These are phyloP conservation scores for Lepiota brunneoincarnata DNA, from an alignment of 768 basidiomycete species.

Conservation along the genomic window DNA sequence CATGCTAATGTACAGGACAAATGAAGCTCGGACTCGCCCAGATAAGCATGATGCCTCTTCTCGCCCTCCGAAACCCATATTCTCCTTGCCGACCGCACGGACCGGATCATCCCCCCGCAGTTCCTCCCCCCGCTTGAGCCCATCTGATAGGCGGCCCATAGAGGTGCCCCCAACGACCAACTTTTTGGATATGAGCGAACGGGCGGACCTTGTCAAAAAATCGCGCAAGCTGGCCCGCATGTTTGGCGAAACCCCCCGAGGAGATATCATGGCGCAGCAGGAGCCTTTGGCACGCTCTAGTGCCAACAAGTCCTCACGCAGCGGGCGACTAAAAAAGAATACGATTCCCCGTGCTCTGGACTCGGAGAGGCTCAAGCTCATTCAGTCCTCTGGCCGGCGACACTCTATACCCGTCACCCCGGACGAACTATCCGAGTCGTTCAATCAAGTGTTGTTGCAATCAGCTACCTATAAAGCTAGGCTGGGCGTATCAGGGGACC, in stretches of 20 bases:
- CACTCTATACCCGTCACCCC: slow-evolving; percentile 57
- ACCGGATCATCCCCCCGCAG: slow-evolving; percentile 18
- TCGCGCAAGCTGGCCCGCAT: slow-evolving; percentile 78
- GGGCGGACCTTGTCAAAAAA: slow-evolving; percentile 69
- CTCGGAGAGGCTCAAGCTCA: background rate
- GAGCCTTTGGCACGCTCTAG: slow-evolving; percentile 16
- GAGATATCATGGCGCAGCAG: slow-evolving; percentile 35
- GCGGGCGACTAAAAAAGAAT: background rate
- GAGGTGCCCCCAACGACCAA: slow-evolving; percentile 65
- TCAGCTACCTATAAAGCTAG: slow-evolving; percentile 16
- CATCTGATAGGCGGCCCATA: slow-evolving; percentile 13
- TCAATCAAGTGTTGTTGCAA: slow-evolving; percentile 14
- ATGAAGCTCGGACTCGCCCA: slow-evolving; percentile 19
- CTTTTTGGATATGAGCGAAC: slow-evolving; percentile 58
- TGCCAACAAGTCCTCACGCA: background rate
- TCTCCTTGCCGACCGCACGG: slow-evolving; percentile 31
- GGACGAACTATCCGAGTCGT: slow-evolving; percentile 30
- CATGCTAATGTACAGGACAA: slow-evolving; percentile 16
- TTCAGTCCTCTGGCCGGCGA: slow-evolving; percentile 28
- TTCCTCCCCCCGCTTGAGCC: slow-evolving; percentile 11
- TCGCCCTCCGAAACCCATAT: slow-evolving; percentile 52
- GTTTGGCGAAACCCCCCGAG: slow-evolving; percentile 67
- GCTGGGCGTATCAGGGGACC: slow-evolving; percentile 13
- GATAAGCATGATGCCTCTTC: slow-evolving; percentile 24
- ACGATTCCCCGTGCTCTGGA: slow-evolving; percentile 16